Percentiles rank a stretch among this genome's conserved stretches.
Conservation (phyloP, 805 yeast genomes). For the Kluyveromyces siamensis region DNA sequence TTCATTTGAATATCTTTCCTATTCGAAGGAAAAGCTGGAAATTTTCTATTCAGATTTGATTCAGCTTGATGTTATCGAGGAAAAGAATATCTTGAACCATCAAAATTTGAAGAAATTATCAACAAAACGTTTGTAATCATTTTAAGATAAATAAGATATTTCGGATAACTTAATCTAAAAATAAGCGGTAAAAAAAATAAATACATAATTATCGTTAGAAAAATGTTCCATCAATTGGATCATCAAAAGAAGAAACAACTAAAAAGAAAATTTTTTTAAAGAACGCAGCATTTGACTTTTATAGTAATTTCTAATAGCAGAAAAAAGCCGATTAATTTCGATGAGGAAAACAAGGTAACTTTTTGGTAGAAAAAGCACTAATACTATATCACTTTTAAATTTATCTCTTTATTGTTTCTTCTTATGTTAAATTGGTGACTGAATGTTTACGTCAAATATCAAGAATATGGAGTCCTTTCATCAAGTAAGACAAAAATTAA, state of each 20-base stretch:
- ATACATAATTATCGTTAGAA: not conserved
- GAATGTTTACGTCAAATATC: not conserved
- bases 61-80: conserved; percentile 44
- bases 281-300: not conserved
- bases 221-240: not conserved
- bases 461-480: not conserved
- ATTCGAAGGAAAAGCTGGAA: conserved; percentile 65
- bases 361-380: no score
- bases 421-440: no score
- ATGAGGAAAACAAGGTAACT: no score
- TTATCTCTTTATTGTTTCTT: no score
- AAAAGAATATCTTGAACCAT: conserved; percentile 10
- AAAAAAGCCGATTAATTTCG: not conserved
- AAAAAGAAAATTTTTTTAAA: no score
- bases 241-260: not conserved
- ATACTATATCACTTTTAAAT: no score
- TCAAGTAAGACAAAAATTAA: conserved; percentile 11
- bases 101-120: not conserved
- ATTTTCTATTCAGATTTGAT: conserved; percentile 69
- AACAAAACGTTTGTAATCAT: not conserved
- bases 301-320: not conserved
- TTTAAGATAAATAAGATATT: conserved; percentile 2
- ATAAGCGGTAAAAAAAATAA: not conserved
- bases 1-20: conserved; percentile 68
- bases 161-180: not conserved